Evolutionary conservation across 202 grass and related monocot genomes (phyloP).

Genomic region (Schoenoplectus tabernaemontani): DNA sequence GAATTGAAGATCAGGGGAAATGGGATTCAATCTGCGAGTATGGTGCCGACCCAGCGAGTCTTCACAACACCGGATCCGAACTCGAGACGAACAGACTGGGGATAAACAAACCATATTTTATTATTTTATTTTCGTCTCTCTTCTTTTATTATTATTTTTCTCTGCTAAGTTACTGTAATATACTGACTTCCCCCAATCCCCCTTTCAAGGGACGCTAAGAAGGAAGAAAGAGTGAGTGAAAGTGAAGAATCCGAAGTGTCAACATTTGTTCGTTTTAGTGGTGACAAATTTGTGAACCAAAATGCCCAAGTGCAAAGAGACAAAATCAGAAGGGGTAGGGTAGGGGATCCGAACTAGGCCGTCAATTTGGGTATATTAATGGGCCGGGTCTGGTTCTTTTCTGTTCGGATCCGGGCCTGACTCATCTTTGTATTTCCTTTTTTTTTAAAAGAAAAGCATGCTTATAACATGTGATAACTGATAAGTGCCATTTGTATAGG

Average conservation of each 20-base stretch:
- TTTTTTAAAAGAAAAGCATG: too few relatives aligned
- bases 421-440: not conserved
- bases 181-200: not conserved
- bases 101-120: not conserved
- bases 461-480: too few relatives aligned
- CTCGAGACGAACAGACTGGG: not conserved
- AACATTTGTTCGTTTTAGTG: slow-evolving; percentile 8
- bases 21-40: not conserved
- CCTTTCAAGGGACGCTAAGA: not conserved
- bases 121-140: not conserved
- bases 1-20: slow-evolving; percentile 3
- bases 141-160: not conserved
- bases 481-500: too few relatives aligned
- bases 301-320: not conserved
- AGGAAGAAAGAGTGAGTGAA: not conserved
- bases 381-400: not conserved
- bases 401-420: not conserved
- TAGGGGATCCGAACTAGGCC: not conserved
- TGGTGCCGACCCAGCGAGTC: slow-evolving; percentile 36
- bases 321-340: not conserved
- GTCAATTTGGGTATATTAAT: not conserved
- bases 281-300: slow-evolving; percentile 16
- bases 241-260: not conserved
- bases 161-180: not conserved
- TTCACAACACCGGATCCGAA: slow-evolving; percentile 46